Percentiles rank a stretch among this genome's conserved stretches.
Evolutionary conservation across 176 grass and related monocot genomes (phyloP).

Genomic region (Secale cereale): DNA sequence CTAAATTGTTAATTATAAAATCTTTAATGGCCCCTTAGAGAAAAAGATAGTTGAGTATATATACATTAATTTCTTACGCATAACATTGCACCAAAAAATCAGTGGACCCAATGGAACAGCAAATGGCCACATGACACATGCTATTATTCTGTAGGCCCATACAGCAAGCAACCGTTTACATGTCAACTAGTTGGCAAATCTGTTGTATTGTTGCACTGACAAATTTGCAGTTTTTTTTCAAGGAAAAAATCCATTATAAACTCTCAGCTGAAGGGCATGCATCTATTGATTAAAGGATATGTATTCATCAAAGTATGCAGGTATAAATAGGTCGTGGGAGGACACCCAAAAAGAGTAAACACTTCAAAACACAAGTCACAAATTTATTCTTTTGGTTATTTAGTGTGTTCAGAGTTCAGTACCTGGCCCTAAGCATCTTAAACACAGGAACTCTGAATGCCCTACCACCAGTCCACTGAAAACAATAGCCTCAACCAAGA

Average conservation of each 20-base stretch:
- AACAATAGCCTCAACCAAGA: slow-evolving; percentile 1
- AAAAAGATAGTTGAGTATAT: not conserved
- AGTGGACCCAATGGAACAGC: not conserved
- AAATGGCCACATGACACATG: not conserved
- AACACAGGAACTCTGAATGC: not conserved
- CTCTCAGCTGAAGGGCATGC: not conserved
- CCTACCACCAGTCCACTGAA: not conserved
- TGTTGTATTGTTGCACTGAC: not conserved
- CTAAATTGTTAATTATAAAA: not conserved
- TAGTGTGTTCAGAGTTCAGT: not conserved
- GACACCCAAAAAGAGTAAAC: not conserved
- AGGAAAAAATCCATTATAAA: not conserved
- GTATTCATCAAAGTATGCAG: not conserved
- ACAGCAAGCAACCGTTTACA: not conserved
- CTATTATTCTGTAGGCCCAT: not conserved
- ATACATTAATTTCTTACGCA: not conserved
- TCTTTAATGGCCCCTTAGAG: not conserved
- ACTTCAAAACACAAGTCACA: not conserved
- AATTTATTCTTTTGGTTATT: not conserved
- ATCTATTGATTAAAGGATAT: not conserved
- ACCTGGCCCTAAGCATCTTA: slow-evolving; percentile 1
- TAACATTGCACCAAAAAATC: not conserved
- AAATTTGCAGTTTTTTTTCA: not conserved
- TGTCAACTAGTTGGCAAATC: not conserved
- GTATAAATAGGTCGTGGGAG: slow-evolving; percentile 1